Evolutionary conservation across 139 green algal genomes (phyloP), one percentile per base, ranked within the genome.

Genomic region (Helicosporidium sp.): DNA sequence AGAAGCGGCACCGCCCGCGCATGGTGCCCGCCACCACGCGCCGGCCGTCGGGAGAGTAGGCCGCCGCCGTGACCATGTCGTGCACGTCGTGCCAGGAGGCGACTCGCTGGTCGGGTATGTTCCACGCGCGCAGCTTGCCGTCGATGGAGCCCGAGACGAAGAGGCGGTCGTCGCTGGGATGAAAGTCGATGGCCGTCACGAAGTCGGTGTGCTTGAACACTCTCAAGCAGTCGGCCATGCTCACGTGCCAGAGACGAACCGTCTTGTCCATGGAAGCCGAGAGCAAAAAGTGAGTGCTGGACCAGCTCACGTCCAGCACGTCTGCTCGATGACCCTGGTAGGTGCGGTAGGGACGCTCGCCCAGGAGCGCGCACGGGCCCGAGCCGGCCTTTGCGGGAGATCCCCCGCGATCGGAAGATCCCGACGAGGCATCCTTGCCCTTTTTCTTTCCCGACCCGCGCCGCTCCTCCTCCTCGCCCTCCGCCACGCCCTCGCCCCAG

Each of bases 231-330:
- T 78, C 68, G 16, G 58, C 57, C 49, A 83, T 74, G 27, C 47
- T 67, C 22, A 83, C 65, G 66, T 89, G 77, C 83, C 83, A 94
- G 52, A 94, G 61, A 28, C 83, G 69, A 35, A 92, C 83, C 15
- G 68, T 83, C 53, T 85, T 85, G 67, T 94, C 83, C 65, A 87
- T 82, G 4, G 69, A 84, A 1, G 72, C 68, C 1, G 67, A 78
- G n/a, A 93, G 72, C 43, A 94, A 51, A 48, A 94, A 93, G 44
- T 65, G 52, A 16, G 46, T 58, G 3, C 10, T 37, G 31, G 31
- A 83, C 85, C 85, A 95, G 46, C 58, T 71, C 15, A 95, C 22
- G 57, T 93, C 84, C 52, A 93, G 63, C 6, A 95, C 69, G 51
- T 95, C 85, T 46, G 58, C 46, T 57, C 59, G 62, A 49, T 78